Evolutionary conservation across 306 rosid species (phyloP), one percentile per base, ranked within the genome.

Genomic region (Canavalia ensiformis): DNA sequence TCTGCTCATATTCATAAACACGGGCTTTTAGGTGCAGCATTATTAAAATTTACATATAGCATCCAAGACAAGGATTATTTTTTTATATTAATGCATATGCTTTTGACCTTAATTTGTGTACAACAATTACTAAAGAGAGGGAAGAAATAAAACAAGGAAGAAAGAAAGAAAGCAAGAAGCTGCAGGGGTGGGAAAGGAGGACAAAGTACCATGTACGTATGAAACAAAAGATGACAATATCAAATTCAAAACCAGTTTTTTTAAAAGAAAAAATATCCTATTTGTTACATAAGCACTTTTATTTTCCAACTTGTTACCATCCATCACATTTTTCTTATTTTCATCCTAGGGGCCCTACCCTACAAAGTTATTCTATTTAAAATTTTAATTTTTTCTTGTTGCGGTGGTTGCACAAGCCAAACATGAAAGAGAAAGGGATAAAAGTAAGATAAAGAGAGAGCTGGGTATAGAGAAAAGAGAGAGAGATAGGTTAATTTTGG

Each of bases 401-500:
- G 86, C 59, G 91, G 91, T 90, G 93, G 95, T 88, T 92, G 95
- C 81, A 55, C 69, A 86, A 45, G 89, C 84, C 70, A 73, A 68
- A 85, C 75, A 72, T 83, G 83, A 78, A 85, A 87, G 68, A 58
- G 89, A 80, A 44, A 83, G 88, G 82, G 56, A 76, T 70, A 78
- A 74, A 79, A 79, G 87, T 73, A 59, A 79, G 81, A 66, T 25
- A 82, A 82, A 83, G 82, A 45, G 57, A 46, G 39, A 68, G 72
- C 34, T 18, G 70, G 25, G 0, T 18, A 18, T 18, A 18, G 25
- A 18, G 25, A 18, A 82, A 44, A 39, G 49, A 63, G 6, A 33
- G 8, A 50, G 7, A 47, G n/a, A 54, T 6, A n/a, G 82, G 79
- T 79, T 75, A 69, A 86, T 78, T 82, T 82, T 55, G 55, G 75